Evolutionary conservation across 139 green algal species (phyloP).

Genomic region (Trebouxia sp.): DNA sequence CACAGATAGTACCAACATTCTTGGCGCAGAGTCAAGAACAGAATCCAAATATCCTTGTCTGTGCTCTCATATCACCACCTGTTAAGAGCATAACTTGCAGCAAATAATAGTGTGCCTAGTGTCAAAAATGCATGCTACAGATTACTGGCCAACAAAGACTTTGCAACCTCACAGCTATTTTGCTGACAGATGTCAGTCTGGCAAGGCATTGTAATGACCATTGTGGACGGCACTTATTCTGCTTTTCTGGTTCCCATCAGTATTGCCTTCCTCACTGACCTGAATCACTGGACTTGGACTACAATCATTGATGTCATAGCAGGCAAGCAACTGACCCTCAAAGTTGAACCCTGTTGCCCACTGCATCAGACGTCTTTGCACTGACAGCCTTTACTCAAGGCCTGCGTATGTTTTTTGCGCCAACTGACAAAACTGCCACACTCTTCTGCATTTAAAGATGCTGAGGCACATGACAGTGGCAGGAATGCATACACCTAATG

Average conservation of each 20-base stretch:
- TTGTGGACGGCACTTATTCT: constrained; percentile 32
- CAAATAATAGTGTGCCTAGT: too few relatives aligned
- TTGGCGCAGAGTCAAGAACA: too few relatives aligned
- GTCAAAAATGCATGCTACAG: too few relatives aligned
- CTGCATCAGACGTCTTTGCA: neutral
- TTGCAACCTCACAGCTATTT: neutral
- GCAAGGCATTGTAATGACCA: constrained; percentile 23
- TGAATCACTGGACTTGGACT: constrained; percentile 7
- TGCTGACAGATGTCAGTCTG: constrained; percentile 8
- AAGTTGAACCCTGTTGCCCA: neutral
- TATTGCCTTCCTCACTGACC: constrained; percentile 26
- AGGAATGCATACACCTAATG: neutral
- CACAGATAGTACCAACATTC: too few relatives aligned
- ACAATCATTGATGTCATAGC: constrained; percentile 8
- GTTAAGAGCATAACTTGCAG: too few relatives aligned
- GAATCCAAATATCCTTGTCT: too few relatives aligned
- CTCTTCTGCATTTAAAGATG: neutral
- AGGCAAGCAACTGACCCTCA: neutral
- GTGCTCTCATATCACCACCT: too few relatives aligned
- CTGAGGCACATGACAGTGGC: neutral
- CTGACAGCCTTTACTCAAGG: neutral
- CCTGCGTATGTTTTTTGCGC: too few relatives aligned
- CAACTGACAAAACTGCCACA: too few relatives aligned
- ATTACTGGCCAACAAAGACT: too few relatives aligned
- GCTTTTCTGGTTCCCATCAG: constrained; percentile 34